Base-by-base conservation (phyloP, 2,329 filamentous ascomycete species). In the Fusarium tanahbumbuense region DNA sequence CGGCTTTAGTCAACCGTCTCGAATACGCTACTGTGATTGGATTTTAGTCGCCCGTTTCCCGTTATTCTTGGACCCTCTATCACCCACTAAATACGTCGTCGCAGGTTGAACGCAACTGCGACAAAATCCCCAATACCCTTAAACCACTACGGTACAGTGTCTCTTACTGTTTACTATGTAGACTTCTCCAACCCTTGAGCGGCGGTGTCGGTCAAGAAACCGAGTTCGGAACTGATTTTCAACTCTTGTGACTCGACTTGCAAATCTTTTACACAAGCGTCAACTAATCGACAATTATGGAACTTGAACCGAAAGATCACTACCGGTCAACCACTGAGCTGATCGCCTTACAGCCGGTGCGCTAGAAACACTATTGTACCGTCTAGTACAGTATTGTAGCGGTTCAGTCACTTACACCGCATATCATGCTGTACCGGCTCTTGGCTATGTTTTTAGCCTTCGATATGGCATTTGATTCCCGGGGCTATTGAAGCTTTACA, bases 201-300 rank as follows among this genome's bases (percentile, higher is more conserved):
- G 40, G 64, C 60, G 52, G 64, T 68, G 68, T 71, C 64, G 64
- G 60, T 71, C 68, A 61, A 41, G 13, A 45, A 40, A 45, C 68
- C 68, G 46, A 65, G 56, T 68, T 62, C 22, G 64, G 68, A 41
- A 45, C 61, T 65, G 68, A 71, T 71, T 71, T 64, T 60, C 68
- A 52, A 44, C 52, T 57, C 44, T 54, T 47, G 40, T 30, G 48
- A 69, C 55, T 60, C 48, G 42, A 37, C n/a, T 25, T 68, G 56
- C 55, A 64, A 70, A 71, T 71, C 68, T 41, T 68, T 61, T 18
- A 65, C 68, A 41, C 23, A 65, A 65, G 23, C 32, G 60, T 68
- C 56, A 45, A 48, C 32, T n/a, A 23, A 65, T 47, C 25, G 46
- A 70, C 60, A 40, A 22, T 67, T 59, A 55, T 58, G 52, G 54